Conservation (phyloP, 2,329 filamentous ascomycete species). For the Trichophyton benhamiae region DNA sequence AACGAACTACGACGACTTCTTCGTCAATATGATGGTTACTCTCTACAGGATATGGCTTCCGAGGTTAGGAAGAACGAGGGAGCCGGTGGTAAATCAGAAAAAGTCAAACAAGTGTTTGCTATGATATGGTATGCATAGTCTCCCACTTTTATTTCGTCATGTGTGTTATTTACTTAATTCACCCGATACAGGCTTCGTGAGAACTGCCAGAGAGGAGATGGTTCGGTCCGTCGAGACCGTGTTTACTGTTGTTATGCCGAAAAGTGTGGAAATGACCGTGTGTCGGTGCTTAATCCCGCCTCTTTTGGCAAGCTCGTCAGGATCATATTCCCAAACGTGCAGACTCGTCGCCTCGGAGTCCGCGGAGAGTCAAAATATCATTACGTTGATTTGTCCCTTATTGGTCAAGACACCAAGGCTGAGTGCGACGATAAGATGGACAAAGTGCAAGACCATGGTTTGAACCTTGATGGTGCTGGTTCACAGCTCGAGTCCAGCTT, state of each 20-base stretch:
- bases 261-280: constrained; percentile 80
- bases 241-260: constrained; percentile 95
- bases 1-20: constrained; percentile 37
- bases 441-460: background rate
- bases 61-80: constrained; percentile 40
- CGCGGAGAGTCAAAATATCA: constrained; percentile 98
- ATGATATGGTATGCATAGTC: constrained; percentile 36
- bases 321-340: constrained; percentile 88
- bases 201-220: constrained; percentile 35
- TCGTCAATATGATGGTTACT: constrained; percentile 35
- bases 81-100: constrained; percentile 38
- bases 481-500: background rate
- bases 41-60: constrained; percentile 35
- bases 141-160: background rate
- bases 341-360: constrained; percentile 82
- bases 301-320: constrained; percentile 96
- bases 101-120: constrained; percentile 41
- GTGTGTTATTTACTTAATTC: background rate
- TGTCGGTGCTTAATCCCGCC: constrained; percentile 88
- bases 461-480: background rate
- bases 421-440: constrained; percentile 1
- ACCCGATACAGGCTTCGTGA: constrained; percentile 31
- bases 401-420: constrained; percentile 33
- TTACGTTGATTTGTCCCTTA: constrained; percentile 49
- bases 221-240: constrained; percentile 76